Evolutionary conservation across 2,329 filamentous ascomycete genomes (phyloP).

Genomic region (Arthrobotrys sinensis): DNA sequence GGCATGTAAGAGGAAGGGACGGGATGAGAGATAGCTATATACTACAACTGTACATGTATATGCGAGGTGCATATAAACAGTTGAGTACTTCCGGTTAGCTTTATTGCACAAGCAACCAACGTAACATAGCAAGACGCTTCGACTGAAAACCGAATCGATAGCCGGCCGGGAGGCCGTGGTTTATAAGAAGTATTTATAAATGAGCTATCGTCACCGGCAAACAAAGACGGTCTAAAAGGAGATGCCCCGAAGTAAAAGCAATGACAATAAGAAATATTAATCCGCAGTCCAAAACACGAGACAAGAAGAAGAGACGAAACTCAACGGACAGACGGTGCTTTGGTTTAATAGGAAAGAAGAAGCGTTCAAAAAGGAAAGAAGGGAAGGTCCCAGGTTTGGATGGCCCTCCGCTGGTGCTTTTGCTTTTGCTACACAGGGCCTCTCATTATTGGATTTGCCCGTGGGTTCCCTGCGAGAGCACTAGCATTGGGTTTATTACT

Average conservation of each 20-base stretch:
- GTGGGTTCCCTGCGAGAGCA: slow-evolving; percentile 34
- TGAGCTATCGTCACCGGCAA: slow-evolving; percentile 10
- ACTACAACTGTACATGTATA: slow-evolving; percentile 59
- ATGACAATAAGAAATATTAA: slow-evolving; percentile 32
- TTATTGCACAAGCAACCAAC: slow-evolving; percentile 28
- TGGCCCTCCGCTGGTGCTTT: slow-evolving; percentile 43
- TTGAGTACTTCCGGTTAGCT: slow-evolving; percentile 54
- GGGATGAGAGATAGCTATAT: slow-evolving; percentile 46
- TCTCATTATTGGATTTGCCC: slow-evolving; percentile 46
- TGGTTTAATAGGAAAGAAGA: slow-evolving; percentile 62
- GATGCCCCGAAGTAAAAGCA: slow-evolving; percentile 10
- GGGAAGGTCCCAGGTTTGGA: slow-evolving; percentile 61
- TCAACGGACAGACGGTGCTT: slow-evolving; percentile 54
- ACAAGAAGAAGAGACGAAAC: slow-evolving; percentile 60
- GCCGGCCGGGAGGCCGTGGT: slow-evolving; percentile 32
- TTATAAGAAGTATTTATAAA: slow-evolving; percentile 12
- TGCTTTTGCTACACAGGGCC: slow-evolving; percentile 53
- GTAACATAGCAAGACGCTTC: slow-evolving; percentile 25
- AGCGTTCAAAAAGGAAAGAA: slow-evolving; percentile 62
- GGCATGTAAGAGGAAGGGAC: slow-evolving; percentile 58
- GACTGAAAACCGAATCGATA: slow-evolving; percentile 41
- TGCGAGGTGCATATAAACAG: slow-evolving; percentile 52
- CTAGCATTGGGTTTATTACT: slow-evolving; percentile 40
- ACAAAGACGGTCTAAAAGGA: slow-evolving; percentile 10
- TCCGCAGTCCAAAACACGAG: slow-evolving; percentile 38